Percentiles rank a stretch among this genome's conserved stretches.
Evolutionary conservation across 306 rosid genomes (phyloP).

Genomic region (Boehmeria nivea): DNA sequence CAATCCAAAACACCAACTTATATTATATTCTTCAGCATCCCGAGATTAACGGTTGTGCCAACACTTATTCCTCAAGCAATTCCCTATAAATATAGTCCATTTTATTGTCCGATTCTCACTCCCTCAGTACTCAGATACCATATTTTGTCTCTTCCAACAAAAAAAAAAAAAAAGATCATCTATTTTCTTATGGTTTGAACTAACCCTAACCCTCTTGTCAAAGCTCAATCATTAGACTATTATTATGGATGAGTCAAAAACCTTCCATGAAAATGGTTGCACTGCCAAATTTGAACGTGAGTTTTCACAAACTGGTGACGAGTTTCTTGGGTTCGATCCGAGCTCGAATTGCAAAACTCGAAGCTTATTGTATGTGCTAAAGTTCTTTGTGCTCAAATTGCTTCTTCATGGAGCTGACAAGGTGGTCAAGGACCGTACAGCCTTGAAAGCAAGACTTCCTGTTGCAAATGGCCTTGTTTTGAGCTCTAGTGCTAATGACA

Average conservation of each 20-base stretch:
- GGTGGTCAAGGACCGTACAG: slow-evolving; percentile 16
- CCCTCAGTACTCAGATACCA: no score
- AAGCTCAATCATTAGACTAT: background rate
- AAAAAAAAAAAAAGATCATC: background rate
- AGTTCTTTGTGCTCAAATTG: slow-evolving; percentile 18
- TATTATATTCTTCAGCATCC: slow-evolving; percentile 14
- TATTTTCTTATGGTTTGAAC: no score
- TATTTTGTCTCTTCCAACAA: background rate
- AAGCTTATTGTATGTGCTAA: slow-evolving; percentile 4
- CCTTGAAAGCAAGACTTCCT: background rate
- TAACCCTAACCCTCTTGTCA: background rate
- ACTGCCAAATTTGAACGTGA: background rate
- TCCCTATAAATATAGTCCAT: slow-evolving; percentile 1
- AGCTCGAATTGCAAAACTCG: background rate
- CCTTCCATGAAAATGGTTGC: background rate
- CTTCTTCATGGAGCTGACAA: slow-evolving; percentile 20
- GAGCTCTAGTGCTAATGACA: no score
- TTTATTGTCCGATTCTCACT: background rate
- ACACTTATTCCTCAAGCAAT: background rate
- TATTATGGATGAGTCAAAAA: slow-evolving; percentile 8
- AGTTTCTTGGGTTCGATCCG: slow-evolving; percentile 7
- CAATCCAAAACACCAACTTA: slow-evolving; percentile 4
- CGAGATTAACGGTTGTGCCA: background rate
- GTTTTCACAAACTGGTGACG: background rate
- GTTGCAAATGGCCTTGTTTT: slow-evolving; percentile 5